Evolutionary conservation across 257 asterid genomes (phyloP).

Genomic region (Forsythia suspensa): DNA sequence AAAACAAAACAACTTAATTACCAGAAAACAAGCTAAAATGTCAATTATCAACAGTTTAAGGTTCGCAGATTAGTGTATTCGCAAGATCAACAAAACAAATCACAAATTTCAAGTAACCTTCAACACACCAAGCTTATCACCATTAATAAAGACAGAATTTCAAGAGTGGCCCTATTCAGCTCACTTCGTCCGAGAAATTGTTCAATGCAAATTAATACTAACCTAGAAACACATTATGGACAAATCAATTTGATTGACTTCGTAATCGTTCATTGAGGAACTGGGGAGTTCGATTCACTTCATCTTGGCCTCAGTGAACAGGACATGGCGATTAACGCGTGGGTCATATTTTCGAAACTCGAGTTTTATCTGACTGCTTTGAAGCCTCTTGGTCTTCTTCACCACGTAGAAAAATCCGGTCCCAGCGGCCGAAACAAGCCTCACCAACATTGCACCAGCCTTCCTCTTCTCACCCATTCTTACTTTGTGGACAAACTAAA

Average conservation of each 20-base stretch:
- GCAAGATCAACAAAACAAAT: neutral
- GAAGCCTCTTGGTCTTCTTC: conserved; percentile 61
- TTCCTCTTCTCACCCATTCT: conserved; percentile 69
- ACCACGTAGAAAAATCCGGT: conserved; percentile 75
- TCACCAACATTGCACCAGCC: conserved; percentile 58
- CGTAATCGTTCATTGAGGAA: neutral
- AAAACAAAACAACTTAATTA: conserved; percentile 7
- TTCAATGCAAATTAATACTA: conserved; percentile 11
- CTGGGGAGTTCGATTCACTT: conserved; percentile 36
- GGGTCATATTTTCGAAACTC: conserved; percentile 78
- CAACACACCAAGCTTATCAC: neutral
- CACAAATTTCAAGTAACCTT: neutral
- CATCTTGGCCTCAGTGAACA: conserved; percentile 73
- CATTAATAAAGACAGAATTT: neutral
- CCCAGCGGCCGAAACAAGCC: conserved; percentile 74
- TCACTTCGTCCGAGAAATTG: neutral
- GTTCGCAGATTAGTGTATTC: too few relatives aligned
- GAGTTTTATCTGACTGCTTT: conserved; percentile 43
- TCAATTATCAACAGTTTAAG: neutral
- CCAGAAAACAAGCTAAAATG: neutral
- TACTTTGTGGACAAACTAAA: neutral
- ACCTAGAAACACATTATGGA: neutral
- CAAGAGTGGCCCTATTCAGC: neutral
- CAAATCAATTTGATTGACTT: neutral
- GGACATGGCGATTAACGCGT: conserved; percentile 67